Percentiles rank a stretch among this genome's conserved stretches.
Evolutionary conservation across 306 rosid genomes (phyloP).

Genomic region (Vicia sativa): DNA sequence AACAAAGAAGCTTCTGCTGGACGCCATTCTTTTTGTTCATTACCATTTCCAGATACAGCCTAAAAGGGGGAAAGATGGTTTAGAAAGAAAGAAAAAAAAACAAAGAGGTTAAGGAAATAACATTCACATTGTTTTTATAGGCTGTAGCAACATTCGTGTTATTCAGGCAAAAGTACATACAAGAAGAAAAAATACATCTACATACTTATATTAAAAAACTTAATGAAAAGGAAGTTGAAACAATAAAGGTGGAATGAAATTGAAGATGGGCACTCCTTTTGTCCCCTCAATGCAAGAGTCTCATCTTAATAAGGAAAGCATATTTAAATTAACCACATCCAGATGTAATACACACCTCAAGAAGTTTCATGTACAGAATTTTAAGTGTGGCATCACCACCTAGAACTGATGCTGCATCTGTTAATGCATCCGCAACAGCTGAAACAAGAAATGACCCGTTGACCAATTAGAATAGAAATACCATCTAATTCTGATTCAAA

Average conservation of each 20-base stretch:
- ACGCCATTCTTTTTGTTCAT: slow-evolving; percentile 80
- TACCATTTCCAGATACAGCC: slow-evolving; percentile 81
- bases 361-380: slow-evolving; percentile 83
- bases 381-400: slow-evolving; percentile 88
- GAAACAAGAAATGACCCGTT: slow-evolving; percentile 50
- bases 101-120: slow-evolving; percentile 28
- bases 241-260: slow-evolving; percentile 11
- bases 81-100: slow-evolving; percentile 19
- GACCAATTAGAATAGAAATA: slow-evolving; percentile 32
- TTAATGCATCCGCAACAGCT: slow-evolving; percentile 99
- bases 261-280: slow-evolving; percentile 26
- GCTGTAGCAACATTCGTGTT: slow-evolving; percentile 23
- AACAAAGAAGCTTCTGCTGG: slow-evolving; percentile 97
- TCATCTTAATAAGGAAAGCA: background rate
- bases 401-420: slow-evolving; percentile 95
- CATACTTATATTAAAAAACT: slow-evolving; percentile 1
- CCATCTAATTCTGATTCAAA: slow-evolving; percentile 34
- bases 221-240: slow-evolving; percentile 14
- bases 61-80: slow-evolving; percentile 33
- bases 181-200: slow-evolving; percentile 23
- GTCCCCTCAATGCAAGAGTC: slow-evolving; percentile 16
- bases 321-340: slow-evolving; percentile 23
- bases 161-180: background rate
- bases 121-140: background rate
- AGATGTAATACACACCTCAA: slow-evolving; percentile 67